These are phyloP conservation scores for Cinnamomum micranthum DNA, from an alignment of 164 flowering plant genomes.

Conservation along the genomic window DNA sequence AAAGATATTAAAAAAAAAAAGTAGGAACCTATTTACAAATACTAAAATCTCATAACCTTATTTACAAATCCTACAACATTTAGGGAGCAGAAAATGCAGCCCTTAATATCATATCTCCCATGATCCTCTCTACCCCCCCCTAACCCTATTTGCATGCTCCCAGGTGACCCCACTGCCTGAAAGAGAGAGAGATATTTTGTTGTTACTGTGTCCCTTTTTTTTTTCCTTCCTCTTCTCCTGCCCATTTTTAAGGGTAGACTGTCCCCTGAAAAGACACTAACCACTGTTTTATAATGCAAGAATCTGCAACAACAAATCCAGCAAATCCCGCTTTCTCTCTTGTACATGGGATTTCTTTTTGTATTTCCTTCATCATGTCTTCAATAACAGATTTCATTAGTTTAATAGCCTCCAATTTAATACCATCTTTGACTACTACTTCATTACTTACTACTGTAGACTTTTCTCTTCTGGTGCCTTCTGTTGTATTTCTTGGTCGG, in stretches of 20 bases:
- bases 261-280: constrained; percentile 15
- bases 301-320: constrained; percentile 24
- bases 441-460: background rate
- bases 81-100: no score
- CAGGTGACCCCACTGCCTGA: no score
- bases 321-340: constrained; percentile 31
- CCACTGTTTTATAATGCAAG: constrained; percentile 8
- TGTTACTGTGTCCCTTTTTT: background rate
- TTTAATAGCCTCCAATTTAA: background rate
- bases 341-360: background rate
- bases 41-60: no score
- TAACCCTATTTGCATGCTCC: no score
- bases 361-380: background rate
- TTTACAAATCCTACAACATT: no score
- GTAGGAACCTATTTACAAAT: no score
- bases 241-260: background rate
- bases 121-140: no score
- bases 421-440: background rate
- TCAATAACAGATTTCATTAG: background rate
- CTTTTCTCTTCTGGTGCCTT: background rate
- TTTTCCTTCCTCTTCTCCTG: background rate
- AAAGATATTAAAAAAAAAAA: no score
- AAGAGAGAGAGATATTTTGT: background rate
- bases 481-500: no score
- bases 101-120: no score